Base-by-base conservation (phyloP, 164 flowering plant genomes). In the Vitis rupestris region DNA sequence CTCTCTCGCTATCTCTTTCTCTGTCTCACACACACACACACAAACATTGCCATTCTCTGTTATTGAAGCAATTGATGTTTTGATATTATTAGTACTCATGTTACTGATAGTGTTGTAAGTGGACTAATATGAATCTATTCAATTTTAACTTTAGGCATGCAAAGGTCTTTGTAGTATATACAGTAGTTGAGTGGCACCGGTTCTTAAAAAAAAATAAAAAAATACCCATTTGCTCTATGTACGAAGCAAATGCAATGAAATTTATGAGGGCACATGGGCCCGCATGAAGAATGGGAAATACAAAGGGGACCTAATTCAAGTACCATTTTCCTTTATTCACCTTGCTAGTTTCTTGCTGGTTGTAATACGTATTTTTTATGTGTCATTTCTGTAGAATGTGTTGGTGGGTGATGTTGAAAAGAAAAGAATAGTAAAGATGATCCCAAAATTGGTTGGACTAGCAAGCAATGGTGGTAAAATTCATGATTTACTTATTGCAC, bases 241-340 rank as follows among this genome's bases (percentile, higher is more conserved):
- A 3, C 82, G 78, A 63, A 79, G 58, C 67, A 88, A 78, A 69
- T 10, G 11, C 30, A 78, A 12, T 71, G 86, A 65, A 61, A 71
- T 91, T 71, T 74, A 84, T 23, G 76, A 30, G 76, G 97, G 89
- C 62, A 82, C 75, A 66, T 93, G 97, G 99, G 97, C 82, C 49
- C 93, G 97, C 66, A 84, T 95, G 62, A 95, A 95, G 80, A 79
- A 31, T 83, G 99, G 99, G n/a, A 87, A 61, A 17, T 95, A 95
- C 81, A 95, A 89, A 81, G 97, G 98, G 16, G 99, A 95, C 75
- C 77, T 95, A 50, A 90, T 90, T 50, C 82, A 85, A 97, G 99
- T 93, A 79, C 6, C 17, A n/a, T 48, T 16, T 52, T 8, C 37
- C 37, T 5, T 0, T 2, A 31, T 31, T 31, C 3, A 31, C 16